Evolutionary conservation across 176 grass and related monocot genomes (phyloP).

Genomic region (Panicum miliaceum): DNA sequence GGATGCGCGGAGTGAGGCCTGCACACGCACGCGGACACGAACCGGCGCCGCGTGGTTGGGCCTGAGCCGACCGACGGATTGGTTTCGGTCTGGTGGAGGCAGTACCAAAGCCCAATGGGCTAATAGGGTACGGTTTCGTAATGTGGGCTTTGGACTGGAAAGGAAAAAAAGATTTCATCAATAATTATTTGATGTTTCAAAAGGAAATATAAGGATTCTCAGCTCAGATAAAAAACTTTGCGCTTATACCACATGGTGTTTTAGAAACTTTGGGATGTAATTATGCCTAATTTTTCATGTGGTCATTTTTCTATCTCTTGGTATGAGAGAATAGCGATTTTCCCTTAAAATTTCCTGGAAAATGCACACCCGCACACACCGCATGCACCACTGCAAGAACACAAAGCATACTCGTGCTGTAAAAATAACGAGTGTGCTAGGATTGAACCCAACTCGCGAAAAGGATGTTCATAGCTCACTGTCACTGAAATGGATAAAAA

Average conservation of each 20-base stretch:
- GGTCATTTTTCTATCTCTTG: no score
- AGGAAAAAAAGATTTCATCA: neutral
- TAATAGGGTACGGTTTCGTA: neutral
- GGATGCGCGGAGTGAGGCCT: neutral
- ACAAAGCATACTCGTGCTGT: no score
- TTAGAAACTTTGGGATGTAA: neutral
- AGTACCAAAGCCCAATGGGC: neutral
- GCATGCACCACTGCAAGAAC: no score
- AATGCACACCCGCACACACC: no score
- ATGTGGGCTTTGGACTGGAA: neutral
- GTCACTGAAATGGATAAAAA: no score
- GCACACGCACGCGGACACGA: slow-evolving; percentile 5
- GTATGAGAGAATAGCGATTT: no score
- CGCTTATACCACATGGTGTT: neutral
- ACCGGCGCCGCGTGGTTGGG: neutral
- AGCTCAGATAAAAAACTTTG: no score
- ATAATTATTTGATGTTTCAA: neutral
- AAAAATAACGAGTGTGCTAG: no score
- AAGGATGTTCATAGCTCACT: no score
- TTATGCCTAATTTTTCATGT: no score
- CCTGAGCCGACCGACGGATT: neutral
- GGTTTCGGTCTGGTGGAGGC: neutral
- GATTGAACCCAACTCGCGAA: no score
- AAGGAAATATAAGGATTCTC: neutral
- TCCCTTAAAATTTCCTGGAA: no score